Conservation (phyloP, 805 yeast genomes). For the Wickerhamia fluorescens region DNA sequence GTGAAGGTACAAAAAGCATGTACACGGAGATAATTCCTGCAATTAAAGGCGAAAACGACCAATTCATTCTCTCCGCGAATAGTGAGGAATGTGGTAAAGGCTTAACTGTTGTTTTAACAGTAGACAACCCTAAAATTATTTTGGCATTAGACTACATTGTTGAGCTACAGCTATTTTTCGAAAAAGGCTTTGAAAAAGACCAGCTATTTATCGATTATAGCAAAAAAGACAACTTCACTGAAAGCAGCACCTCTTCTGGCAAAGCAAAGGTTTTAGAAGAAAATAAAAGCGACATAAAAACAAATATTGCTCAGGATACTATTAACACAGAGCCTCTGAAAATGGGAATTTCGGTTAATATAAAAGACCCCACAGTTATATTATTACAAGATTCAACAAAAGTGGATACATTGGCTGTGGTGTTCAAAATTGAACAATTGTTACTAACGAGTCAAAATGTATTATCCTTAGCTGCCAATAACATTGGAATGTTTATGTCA, state of each 20-base stretch:
- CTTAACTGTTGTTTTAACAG: slow-evolving; percentile 47
- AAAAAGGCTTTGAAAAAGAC: slow-evolving; percentile 35
- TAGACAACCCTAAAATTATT: slow-evolving; percentile 76
- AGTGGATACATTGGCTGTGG: slow-evolving; percentile 75
- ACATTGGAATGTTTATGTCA: slow-evolving; percentile 81
- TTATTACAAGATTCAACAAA: slow-evolving; percentile 73
- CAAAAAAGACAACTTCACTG: slow-evolving; percentile 10
- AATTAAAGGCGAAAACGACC: slow-evolving; percentile 48
- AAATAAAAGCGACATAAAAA: slow-evolving; percentile 2
- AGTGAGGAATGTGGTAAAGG: too few relatives aligned
- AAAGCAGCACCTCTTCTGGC: slow-evolving; percentile 1
- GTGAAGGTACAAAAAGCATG: slow-evolving; percentile 55
- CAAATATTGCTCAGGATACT: too few relatives aligned
- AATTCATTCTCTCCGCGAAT: too few relatives aligned
- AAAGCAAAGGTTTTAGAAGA: slow-evolving; percentile 1
- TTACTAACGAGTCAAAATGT: slow-evolving; percentile 63
- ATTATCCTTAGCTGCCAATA: slow-evolving; percentile 59
- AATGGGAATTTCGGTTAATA: slow-evolving; percentile 58
- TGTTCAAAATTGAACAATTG: slow-evolving; percentile 78
- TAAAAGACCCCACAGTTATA: slow-evolving; percentile 71
- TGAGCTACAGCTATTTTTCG: slow-evolving; percentile 62
- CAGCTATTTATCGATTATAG: slow-evolving; percentile 8
- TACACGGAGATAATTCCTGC: slow-evolving; percentile 80
- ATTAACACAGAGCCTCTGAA: too few relatives aligned
- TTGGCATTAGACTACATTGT: slow-evolving; percentile 82